These are phyloP conservation scores for Boletus pseudopeckii DNA, from an alignment of 768 basidiomycete genomes.

Conservation along the genomic window DNA sequence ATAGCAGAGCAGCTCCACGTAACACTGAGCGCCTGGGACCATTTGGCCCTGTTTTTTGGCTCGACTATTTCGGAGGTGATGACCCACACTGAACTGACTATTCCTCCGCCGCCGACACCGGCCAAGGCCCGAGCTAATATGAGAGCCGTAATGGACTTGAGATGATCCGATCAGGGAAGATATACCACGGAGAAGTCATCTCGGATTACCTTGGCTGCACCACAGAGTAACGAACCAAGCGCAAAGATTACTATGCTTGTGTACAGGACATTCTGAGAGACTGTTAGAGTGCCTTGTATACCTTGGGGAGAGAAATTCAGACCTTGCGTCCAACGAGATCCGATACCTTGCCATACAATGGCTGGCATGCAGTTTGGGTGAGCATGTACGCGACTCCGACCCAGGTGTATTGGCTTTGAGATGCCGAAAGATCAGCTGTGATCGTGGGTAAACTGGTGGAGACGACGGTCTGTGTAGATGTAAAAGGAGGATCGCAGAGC, in stretches of 20 bases:
- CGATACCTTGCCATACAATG: conserved; percentile 75
- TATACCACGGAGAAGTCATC: conserved; percentile 14
- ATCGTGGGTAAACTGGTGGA: conserved; percentile 85
- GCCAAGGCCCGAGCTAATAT: conserved; percentile 63
- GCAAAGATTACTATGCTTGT: conserved; percentile 72
- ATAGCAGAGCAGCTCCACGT: conserved; percentile 87
- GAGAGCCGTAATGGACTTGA: conserved; percentile 50
- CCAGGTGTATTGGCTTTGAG: conserved; percentile 78
- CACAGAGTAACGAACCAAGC: conserved; percentile 77
- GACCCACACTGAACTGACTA: conserved; percentile 83
- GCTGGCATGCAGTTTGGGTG: conserved; percentile 83
- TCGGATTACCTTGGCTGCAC: conserved; percentile 57
- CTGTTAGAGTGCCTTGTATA: conserved; percentile 1
- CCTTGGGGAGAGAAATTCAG: conserved; percentile 14
- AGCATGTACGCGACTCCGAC: conserved; percentile 83
- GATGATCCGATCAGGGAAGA: conserved; percentile 17
- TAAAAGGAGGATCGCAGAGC: conserved; percentile 3
- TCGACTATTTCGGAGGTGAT: conserved; percentile 84
- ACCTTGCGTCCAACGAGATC: conserved; percentile 82
- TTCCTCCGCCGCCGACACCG: conserved; percentile 84
- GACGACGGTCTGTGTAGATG: conserved; percentile 53
- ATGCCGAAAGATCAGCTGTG: conserved; percentile 61
- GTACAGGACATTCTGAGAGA: conserved; percentile 59
- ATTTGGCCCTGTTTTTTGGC: conserved; percentile 65
- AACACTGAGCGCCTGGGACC: conserved; percentile 81